phyloP scores from a whole-genome alignment of 768 basidiomycete species.

The Collybia sordida region DNA sequence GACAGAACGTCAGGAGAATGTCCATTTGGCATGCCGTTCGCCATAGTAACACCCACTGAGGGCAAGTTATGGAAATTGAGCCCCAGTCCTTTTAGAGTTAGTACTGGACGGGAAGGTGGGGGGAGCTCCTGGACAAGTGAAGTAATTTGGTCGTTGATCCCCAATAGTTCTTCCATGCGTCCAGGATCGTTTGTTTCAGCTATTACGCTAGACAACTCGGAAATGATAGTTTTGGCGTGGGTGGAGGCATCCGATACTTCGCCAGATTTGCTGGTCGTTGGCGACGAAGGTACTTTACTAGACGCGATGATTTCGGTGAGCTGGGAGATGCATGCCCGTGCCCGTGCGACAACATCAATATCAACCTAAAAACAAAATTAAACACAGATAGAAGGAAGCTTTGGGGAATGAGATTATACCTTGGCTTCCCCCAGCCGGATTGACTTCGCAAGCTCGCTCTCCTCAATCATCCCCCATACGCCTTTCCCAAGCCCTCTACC shows the following conservation, averaged over 20 bases:
- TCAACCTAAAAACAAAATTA: constrained; percentile 35
- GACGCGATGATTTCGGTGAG: constrained; percentile 30
- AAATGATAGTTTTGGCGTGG: constrained; percentile 51
- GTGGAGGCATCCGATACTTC: constrained; percentile 35
- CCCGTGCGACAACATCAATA: constrained; percentile 46
- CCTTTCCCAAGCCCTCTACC: constrained; percentile 64
- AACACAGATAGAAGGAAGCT: constrained; percentile 4
- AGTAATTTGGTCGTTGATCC: constrained; percentile 71
- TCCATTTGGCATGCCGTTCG: constrained; percentile 13
- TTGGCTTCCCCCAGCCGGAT: constrained; percentile 62
- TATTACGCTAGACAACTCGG: constrained; percentile 51
- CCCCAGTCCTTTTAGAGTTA: constrained; percentile 47
- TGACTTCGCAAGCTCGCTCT: constrained; percentile 75
- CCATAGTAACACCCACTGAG: constrained; percentile 6
- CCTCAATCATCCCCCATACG: constrained; percentile 84
- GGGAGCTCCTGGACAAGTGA: constrained; percentile 50
- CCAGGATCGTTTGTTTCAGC: constrained; percentile 56
- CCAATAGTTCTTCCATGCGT: constrained; percentile 66
- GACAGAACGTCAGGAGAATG: constrained; percentile 4
- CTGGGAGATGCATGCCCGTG: constrained; percentile 38
- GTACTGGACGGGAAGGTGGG: constrained; percentile 32
- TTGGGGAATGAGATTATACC: constrained; percentile 21
- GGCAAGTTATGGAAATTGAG: constrained; percentile 28
- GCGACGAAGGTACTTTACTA: constrained; percentile 12
- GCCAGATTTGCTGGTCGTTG: constrained; percentile 13